Conservation (phyloP, 2,329 filamentous ascomycete species). For the Arachnomyces sp. region DNA sequence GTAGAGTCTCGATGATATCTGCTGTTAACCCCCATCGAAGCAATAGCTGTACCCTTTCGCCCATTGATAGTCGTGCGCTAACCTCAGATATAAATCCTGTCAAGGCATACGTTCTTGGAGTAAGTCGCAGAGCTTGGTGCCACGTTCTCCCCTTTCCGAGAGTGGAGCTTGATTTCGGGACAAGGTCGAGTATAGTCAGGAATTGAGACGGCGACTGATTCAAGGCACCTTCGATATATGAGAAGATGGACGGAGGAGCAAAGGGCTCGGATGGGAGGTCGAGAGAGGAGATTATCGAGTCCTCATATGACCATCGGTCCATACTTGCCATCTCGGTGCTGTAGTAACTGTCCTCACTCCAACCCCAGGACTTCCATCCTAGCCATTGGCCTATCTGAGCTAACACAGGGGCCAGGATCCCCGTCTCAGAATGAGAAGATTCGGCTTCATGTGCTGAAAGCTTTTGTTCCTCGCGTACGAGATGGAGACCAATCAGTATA, state of each 20-base stretch:
- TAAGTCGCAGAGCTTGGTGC: constrained; percentile 33
- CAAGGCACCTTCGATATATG: constrained; percentile 43
- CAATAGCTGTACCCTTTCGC: constrained; percentile 67
- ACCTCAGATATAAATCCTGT: constrained; percentile 58
- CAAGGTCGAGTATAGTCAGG: constrained; percentile 44
- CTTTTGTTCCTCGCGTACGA: constrained; percentile 85
- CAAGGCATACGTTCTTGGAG: constrained; percentile 64
- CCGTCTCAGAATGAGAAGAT: constrained; percentile 35
- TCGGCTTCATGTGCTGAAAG: constrained; percentile 57
- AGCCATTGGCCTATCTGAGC: constrained; percentile 79
- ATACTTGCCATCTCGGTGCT: constrained; percentile 53
- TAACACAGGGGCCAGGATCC: constrained; percentile 62
- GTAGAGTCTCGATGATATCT: constrained; percentile 69
- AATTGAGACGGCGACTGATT: constrained; percentile 33
- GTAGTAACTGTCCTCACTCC: constrained; percentile 47
- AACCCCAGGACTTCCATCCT: constrained; percentile 60
- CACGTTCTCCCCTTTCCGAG: constrained; percentile 25
- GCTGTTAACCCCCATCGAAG: constrained; percentile 57
- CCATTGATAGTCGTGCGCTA: constrained; percentile 40
- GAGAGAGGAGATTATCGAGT: constrained; percentile 37
- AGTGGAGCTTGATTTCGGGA: constrained; percentile 26
- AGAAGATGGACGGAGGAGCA: constrained; percentile 52
- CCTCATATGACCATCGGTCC: constrained; percentile 50
- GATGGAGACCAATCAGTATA: constrained; percentile 67
- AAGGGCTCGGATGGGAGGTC: constrained; percentile 45